phyloP scores from a whole-genome alignment of 352 stramenopile genomes.

The Pythium aphanidermatum region DNA sequence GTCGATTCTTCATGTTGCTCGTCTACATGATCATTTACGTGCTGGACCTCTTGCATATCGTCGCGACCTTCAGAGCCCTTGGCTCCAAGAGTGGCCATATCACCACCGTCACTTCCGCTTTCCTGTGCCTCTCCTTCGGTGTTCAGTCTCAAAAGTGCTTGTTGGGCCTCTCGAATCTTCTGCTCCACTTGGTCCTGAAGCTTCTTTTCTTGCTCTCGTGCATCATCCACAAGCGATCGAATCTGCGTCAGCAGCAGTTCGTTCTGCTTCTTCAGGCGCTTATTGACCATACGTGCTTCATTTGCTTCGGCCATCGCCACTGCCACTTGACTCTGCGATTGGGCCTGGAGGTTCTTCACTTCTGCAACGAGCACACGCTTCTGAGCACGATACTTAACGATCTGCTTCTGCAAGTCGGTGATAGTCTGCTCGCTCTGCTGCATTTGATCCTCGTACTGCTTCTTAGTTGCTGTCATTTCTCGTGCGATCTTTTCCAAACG shows the following conservation, averaged over 20 bases:
- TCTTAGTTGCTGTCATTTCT: slow-evolving; percentile 65
- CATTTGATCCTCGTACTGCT: slow-evolving; percentile 64
- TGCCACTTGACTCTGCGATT: slow-evolving; percentile 64
- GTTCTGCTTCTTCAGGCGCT: slow-evolving; percentile 77
- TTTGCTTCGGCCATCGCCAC: slow-evolving; percentile 80
- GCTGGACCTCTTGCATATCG: slow-evolving; percentile 5
- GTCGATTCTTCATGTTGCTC: slow-evolving; percentile 14
- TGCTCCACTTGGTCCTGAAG: slow-evolving; percentile 22
- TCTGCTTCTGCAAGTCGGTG: slow-evolving; percentile 51
- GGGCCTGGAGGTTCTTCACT: slow-evolving; percentile 71
- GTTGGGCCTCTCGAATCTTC: slow-evolving; percentile 11
- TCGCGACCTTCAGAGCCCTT: background rate
- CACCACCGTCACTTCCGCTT: slow-evolving; percentile 2
- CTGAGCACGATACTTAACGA: slow-evolving; percentile 74
- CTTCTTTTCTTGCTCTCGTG: slow-evolving; percentile 43
- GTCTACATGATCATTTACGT: too few relatives aligned
- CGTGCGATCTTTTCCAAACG: slow-evolving; percentile 68
- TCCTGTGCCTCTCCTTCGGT: slow-evolving; percentile 1
- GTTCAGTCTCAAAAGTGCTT: slow-evolving; percentile 18
- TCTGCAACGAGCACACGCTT: slow-evolving; percentile 74
- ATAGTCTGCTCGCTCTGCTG: slow-evolving; percentile 43
- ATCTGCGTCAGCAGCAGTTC: slow-evolving; percentile 77
- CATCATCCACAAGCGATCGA: slow-evolving; percentile 60
- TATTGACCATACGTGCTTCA: slow-evolving; percentile 85
- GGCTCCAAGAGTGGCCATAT: background rate